These are phyloP conservation scores for Trichoderma sp. DNA, from an alignment of 2,329 filamentous ascomycete genomes.

Conservation along the genomic window DNA sequence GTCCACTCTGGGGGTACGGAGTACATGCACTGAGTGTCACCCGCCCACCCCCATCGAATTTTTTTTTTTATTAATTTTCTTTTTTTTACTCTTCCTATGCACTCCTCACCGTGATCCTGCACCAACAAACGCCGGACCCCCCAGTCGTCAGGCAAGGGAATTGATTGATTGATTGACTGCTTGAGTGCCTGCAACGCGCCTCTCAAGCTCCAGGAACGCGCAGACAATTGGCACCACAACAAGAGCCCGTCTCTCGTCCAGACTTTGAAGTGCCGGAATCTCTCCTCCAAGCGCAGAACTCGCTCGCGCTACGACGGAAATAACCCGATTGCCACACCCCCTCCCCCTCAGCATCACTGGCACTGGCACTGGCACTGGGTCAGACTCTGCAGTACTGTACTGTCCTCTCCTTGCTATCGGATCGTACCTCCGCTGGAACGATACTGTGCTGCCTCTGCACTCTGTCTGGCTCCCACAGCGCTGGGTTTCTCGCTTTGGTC, in stretches of 20 bases:
- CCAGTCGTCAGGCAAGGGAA: neutral
- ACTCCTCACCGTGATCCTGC: conserved; percentile 2
- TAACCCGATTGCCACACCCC: conserved; percentile 35
- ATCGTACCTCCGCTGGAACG: conserved; percentile 7
- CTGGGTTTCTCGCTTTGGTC: conserved; percentile 19
- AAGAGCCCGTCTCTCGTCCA: neutral
- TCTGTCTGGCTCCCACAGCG: conserved; percentile 28
- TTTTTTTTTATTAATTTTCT: neutral
- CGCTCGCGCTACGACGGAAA: conserved; percentile 33
- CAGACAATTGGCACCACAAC: neutral
- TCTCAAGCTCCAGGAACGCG: neutral
- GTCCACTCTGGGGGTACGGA: neutral
- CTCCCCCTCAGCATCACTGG: conserved; percentile 22
- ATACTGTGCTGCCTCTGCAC: neutral
- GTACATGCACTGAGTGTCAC: conserved; percentile 15
- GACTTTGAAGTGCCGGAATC: neutral
- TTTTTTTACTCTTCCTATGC: neutral
- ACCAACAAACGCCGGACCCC: neutral
- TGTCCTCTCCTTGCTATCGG: neutral
- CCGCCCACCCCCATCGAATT: neutral
- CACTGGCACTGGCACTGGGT: conserved; percentile 3
- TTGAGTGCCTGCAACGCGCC: neutral
- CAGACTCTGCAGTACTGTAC: neutral
- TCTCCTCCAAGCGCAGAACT: neutral
- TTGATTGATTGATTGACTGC: neutral